Evolutionary conservation across 2,329 filamentous ascomycete species (phyloP).

Genomic region (Byssochlamys sp.): DNA sequence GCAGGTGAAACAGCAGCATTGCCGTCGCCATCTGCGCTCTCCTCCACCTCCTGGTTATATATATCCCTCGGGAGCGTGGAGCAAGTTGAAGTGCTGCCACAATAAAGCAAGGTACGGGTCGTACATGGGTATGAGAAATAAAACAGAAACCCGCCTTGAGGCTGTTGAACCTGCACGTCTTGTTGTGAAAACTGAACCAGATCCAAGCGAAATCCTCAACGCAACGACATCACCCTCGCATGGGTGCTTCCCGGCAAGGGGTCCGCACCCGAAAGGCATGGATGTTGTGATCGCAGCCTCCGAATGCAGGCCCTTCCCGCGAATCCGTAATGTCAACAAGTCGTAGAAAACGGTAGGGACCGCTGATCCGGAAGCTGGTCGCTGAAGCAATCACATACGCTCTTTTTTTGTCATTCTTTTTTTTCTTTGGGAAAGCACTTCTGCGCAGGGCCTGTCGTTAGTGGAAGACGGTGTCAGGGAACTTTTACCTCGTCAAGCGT

Average conservation of each 20-base stretch:
- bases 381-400: neutral
- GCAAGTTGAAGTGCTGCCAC: slow-evolving; percentile 57
- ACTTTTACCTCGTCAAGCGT: slow-evolving; percentile 19
- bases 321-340: slow-evolving; percentile 6
- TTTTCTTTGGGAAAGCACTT: neutral
- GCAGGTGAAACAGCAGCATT: neutral
- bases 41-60: neutral
- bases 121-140: slow-evolving; percentile 29
- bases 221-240: slow-evolving; percentile 29
- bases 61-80: slow-evolving; percentile 25
- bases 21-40: neutral
- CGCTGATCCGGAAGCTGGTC: neutral
- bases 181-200: slow-evolving; percentile 77
- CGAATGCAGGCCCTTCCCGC: slow-evolving; percentile 22
- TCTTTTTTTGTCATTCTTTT: neutral
- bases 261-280: slow-evolving; percentile 40
- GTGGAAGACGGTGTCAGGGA: slow-evolving; percentile 13
- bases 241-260: slow-evolving; percentile 4
- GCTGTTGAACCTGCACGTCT: slow-evolving; percentile 67
- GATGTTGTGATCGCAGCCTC: slow-evolving; percentile 64
- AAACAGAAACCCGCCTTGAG: slow-evolving; percentile 51
- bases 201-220: slow-evolving; percentile 56
- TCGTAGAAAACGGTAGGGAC: neutral
- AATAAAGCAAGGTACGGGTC: slow-evolving; percentile 1
- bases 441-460: slow-evolving; percentile 4